These are phyloP conservation scores for Phyllostachys edulis DNA, from an alignment of 176 grass and related monocot species.

Conservation along the genomic window DNA sequence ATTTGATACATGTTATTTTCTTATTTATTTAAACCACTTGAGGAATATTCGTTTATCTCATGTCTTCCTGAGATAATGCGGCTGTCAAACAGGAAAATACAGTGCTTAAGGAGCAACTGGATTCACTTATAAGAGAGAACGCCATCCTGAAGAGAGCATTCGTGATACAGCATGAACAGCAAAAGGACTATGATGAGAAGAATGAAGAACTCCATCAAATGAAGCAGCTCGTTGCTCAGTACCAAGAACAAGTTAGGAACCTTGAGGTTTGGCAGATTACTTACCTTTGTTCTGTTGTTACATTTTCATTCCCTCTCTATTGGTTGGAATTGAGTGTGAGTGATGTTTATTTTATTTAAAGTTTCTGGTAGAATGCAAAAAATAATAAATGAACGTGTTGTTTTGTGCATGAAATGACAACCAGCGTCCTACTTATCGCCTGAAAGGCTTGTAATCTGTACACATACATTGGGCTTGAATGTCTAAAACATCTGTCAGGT, in stretches of 20 bases:
- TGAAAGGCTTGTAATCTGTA: not conserved
- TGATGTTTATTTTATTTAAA: slow-evolving; percentile 10
- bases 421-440: not conserved
- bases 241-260: slow-evolving; percentile 53
- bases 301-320: not conserved
- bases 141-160: slow-evolving; percentile 53
- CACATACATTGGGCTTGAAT: not conserved
- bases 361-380: not conserved
- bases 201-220: slow-evolving; percentile 44
- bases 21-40: not conserved
- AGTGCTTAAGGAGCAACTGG: slow-evolving; percentile 52
- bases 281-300: slow-evolving; percentile 6
- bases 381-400: not conserved
- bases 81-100: slow-evolving; percentile 42
- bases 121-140: slow-evolving; percentile 40
- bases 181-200: slow-evolving; percentile 46
- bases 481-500: not conserved
- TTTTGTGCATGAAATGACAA: not conserved
- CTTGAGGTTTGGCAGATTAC: slow-evolving; percentile 43
- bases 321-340: not conserved
- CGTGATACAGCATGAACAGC: slow-evolving; percentile 47
- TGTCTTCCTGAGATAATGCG: not conserved
- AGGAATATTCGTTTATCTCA: not conserved
- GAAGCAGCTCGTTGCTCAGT: slow-evolving; percentile 41
- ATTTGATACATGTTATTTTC: not conserved